Conservation (phyloP, 2,329 filamentous ascomycete species). For the Beauveria australis region DNA sequence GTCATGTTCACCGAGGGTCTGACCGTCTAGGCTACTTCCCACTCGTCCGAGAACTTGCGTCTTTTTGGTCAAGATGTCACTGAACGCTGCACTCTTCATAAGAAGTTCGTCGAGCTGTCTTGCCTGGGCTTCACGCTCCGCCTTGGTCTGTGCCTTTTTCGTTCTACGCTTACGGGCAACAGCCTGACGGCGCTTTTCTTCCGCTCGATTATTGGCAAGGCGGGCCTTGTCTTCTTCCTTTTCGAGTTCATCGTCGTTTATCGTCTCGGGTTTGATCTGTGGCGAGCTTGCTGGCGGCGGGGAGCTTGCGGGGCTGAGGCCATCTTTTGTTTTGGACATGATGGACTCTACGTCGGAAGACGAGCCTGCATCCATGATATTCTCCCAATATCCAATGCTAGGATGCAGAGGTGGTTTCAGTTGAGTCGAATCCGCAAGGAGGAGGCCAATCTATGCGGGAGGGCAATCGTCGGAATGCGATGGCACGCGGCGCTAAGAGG, state of each 20-base stretch:
- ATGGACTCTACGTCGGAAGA: conserved; percentile 25
- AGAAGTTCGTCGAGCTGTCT: conserved; percentile 52
- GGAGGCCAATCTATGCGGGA: not conserved
- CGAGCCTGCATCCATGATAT: conserved; percentile 22
- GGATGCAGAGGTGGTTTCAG: not conserved
- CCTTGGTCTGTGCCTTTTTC: conserved; percentile 42
- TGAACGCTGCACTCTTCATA: conserved; percentile 51
- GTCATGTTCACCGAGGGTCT: conserved; percentile 54
- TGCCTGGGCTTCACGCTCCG: conserved; percentile 50
- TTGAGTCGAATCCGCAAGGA: not conserved
- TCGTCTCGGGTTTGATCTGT: not conserved
- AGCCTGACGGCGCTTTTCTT: conserved; percentile 36
- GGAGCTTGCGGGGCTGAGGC: conserved; percentile 12
- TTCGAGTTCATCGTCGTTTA: conserved; percentile 20
- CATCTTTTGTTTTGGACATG: conserved; percentile 11
- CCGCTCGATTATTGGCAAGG: conserved; percentile 36
- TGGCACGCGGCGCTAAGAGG: not conserved
- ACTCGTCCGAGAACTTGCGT: conserved; percentile 55
- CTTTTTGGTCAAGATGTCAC: conserved; percentile 55
- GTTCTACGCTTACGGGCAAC: conserved; percentile 32
- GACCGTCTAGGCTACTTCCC: conserved; percentile 51
- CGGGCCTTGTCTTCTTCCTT: conserved; percentile 30
- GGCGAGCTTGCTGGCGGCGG: conserved; percentile 10
- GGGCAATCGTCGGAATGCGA: not conserved
- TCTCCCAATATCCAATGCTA: not conserved